Conservation (phyloP, 2,329 filamentous ascomycete species). For the Paradendryphiella salina region DNA sequence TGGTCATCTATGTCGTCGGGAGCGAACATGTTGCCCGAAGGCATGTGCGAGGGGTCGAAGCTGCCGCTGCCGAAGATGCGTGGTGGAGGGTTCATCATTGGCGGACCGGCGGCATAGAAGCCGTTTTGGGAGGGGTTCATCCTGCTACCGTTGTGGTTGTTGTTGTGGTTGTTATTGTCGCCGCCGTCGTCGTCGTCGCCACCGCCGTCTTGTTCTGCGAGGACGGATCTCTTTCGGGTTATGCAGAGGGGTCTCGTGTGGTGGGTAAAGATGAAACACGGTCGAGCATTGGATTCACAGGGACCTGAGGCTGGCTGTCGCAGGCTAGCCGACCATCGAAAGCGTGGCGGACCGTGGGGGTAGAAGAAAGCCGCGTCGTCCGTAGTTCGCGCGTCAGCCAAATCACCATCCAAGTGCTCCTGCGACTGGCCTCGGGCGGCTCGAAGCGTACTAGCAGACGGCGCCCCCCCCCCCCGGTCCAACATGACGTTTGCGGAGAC, state of each 20-base stretch:
- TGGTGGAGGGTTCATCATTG: slow-evolving; percentile 47
- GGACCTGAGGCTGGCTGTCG: slow-evolving; percentile 30
- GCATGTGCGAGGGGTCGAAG: slow-evolving; percentile 45
- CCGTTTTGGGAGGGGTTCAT: slow-evolving; percentile 43
- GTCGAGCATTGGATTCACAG: slow-evolving; percentile 29
- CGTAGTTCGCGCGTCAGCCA: slow-evolving; percentile 13
- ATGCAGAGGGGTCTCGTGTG: slow-evolving; percentile 22
- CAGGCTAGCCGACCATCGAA: slow-evolving; percentile 32
- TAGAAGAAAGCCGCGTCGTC: slow-evolving; percentile 9
- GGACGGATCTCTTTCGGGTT: slow-evolving; percentile 11
- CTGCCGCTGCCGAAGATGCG: slow-evolving; percentile 47
- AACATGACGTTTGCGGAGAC: too few species aligned
- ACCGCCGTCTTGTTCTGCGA: slow-evolving; percentile 31
- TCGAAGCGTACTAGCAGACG: slow-evolving; percentile 6
- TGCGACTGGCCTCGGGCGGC: neutral
- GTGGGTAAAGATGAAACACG: slow-evolving; percentile 35
- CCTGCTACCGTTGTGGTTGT: slow-evolving; percentile 14
- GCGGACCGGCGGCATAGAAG: slow-evolving; percentile 41
- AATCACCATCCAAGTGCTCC: too few species aligned
- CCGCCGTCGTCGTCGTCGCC: neutral
- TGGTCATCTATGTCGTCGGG: slow-evolving; percentile 59
- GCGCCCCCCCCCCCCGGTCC: too few species aligned
- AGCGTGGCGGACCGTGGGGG: neutral
- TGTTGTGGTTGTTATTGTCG: slow-evolving; percentile 9
- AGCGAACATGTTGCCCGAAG: slow-evolving; percentile 41